These are phyloP conservation scores for Cladosporium oxysporum DNA, from an alignment of 2,329 filamentous ascomycete species.

Conservation along the genomic window DNA sequence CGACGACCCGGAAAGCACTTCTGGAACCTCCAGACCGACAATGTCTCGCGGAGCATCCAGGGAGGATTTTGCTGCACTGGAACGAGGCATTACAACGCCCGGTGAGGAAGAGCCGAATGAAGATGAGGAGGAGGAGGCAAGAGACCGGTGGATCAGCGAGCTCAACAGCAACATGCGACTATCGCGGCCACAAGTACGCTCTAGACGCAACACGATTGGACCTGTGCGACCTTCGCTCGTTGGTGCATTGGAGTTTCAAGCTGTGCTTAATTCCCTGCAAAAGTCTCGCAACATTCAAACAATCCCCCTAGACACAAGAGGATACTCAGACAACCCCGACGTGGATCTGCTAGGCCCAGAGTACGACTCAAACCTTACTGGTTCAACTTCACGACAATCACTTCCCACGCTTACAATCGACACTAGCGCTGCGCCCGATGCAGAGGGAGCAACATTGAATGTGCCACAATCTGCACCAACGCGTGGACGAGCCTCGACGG, in stretches of 20 bases:
- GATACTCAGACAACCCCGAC: constrained; percentile 67
- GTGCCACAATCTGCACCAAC: constrained; percentile 32
- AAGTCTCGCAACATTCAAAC: constrained; percentile 75
- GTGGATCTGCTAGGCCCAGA: constrained; percentile 50
- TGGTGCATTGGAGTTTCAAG: constrained; percentile 89
- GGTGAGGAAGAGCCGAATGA: constrained; percentile 57
- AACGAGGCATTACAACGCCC: constrained; percentile 51
- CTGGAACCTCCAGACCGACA: constrained; percentile 42
- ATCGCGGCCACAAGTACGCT: constrained; percentile 64
- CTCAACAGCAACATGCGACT: constrained; percentile 93
- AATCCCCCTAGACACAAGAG: constrained; percentile 66
- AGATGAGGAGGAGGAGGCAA: constrained; percentile 64
- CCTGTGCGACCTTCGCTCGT: constrained; percentile 91
- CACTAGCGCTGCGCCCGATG: constrained; percentile 4
- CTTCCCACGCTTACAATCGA: constrained; percentile 10
- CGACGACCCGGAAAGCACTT: constrained; percentile 54
- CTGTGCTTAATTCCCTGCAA: constrained; percentile 83
- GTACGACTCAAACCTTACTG: constrained; percentile 50
- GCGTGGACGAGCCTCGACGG: constrained; percentile 55
- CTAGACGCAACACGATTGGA: constrained; percentile 72
- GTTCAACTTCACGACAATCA: constrained; percentile 44
- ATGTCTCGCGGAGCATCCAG: constrained; percentile 51
- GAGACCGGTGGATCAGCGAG: constrained; percentile 70
- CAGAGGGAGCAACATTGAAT: constrained; percentile 27
- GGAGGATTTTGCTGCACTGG: constrained; percentile 65